Base-by-base conservation (phyloP, 257 asterid genomes). In the Gentiana dahurica region DNA sequence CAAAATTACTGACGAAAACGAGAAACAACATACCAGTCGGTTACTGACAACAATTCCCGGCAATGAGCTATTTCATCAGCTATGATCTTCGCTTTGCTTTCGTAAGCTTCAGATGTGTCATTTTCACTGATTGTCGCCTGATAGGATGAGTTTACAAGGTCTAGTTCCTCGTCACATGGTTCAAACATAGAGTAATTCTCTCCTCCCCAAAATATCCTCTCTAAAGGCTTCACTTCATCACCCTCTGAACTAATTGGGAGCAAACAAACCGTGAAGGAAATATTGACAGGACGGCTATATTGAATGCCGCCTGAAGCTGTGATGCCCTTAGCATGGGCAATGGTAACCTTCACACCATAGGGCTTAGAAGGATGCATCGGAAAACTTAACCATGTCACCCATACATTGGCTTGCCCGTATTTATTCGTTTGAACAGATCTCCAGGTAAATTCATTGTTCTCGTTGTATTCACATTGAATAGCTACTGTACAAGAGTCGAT, bases 41-140 rank as follows among this genome's bases (percentile, higher is more conserved):
- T 72, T 54, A 73, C 54, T 45, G 84, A 76, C 77, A 91, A 76
- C 58, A 92, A 68, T 69, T 88, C 95, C 66, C 70, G 85, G 57
- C 83, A 83, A 70, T 76, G 82, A 72, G 73, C 71, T 63, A 83
- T 83, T 80, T 92, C 95, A 68, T 57, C 63, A 37, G 82, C 73
- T 68, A 92, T 57, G 56, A 73, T 77, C 68, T 77, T 77, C 66
- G 72, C 59, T 59, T 76, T 81, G 80, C 77, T 72, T 58, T 68
- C 70, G 59, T 71, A 61, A 32, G 70, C 63, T 58, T 62, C 62
- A 57, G 70, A 59, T 57, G 65, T 68, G 34, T 66, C 56, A 63
- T 69, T 76, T 59, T 65, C 68, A 46, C 66, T 60, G 56, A 77
- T 66, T 58, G 76, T 80, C 51, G 72, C 57, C 64, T 76, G 72